Conservation (phyloP, 129 eudicot genomes). For the Flaveria bidentis region DNA sequence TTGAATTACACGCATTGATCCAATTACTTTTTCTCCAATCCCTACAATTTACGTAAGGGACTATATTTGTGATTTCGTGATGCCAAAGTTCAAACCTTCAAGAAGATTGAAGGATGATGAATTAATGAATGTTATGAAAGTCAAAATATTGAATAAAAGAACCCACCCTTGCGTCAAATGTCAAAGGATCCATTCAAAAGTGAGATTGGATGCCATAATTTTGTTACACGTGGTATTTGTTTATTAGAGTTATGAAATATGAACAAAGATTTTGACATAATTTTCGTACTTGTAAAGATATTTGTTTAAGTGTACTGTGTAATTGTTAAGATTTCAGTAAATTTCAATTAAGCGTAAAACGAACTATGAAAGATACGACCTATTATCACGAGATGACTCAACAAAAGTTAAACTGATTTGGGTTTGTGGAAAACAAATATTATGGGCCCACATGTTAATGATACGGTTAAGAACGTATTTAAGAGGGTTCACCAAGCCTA, state of each 20-base stretch:
- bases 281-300: neutral
- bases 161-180: neutral
- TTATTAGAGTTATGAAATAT: neutral
- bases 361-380: too few species aligned
- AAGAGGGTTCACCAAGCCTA: neutral
- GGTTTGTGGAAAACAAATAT: neutral
- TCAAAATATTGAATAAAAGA: conserved; percentile 22
- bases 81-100: conserved; percentile 22
- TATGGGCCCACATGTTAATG: too few species aligned
- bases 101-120: conserved; percentile 10
- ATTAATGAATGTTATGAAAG: neutral
- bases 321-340: neutral
- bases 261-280: neutral
- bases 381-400: neutral
- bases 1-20: neutral
- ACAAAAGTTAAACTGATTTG: neutral
- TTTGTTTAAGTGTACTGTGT: neutral
- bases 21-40: neutral
- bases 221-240: neutral
- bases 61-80: conserved; percentile 25
- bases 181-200: neutral
- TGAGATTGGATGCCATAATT: neutral
- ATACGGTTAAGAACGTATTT: too few species aligned
- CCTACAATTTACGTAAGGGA: conserved; percentile 12
- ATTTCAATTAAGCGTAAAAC: neutral